Base-by-base conservation (phyloP, 805 yeast genomes). In the Limtongia smithiae region DNA sequence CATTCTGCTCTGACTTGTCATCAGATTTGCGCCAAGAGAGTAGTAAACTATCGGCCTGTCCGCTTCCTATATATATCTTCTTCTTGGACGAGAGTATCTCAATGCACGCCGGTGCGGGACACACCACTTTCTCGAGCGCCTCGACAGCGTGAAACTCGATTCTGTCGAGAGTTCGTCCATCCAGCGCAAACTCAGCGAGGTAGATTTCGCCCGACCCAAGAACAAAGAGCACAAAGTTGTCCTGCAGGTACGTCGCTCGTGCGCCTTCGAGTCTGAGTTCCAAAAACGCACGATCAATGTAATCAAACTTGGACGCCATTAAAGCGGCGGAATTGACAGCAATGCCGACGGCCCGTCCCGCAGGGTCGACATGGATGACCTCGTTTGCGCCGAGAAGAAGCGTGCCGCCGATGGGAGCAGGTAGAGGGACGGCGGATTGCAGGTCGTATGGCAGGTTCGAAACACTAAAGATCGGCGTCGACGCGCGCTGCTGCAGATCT, bases 341-440 rank as follows among this genome's bases (percentile, higher is more conserved):
- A 2, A 82, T 69, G 24, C 87, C 82, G 51, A 78, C 75, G 2
- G 74, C 61, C 28, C 82, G 78, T 3, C 95, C 94, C 2, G 87
- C 77, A 27, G 86, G 80, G 62, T 90, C 96, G 15, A 88, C 76
- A 65, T 86, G 90, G 9, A 87, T 69, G 7, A 90, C 58, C 59
- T 83, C 85, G 63, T 90, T 89, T 31, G 83, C 75, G 1, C 97
- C 96, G 2, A 86, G 46, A 3, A 79, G 58, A 5, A 89, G 66
- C 39, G 81, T 70, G 0, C 97, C 96, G 52, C 81, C 80, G 30
- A 83, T 68, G 0, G 91, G 88, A 2, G 72, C 71, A 1, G 78
- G 73, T 30, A 88, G 68, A 0, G 96, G 82, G 8, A 83, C 66
- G 8, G 89, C 66, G 14, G 74, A 68, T 57, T 80, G 82, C 2